phyloP scores from a whole-genome alignment of 2,329 filamentous ascomycete genomes.

The Colletotrichum sp. region DNA sequence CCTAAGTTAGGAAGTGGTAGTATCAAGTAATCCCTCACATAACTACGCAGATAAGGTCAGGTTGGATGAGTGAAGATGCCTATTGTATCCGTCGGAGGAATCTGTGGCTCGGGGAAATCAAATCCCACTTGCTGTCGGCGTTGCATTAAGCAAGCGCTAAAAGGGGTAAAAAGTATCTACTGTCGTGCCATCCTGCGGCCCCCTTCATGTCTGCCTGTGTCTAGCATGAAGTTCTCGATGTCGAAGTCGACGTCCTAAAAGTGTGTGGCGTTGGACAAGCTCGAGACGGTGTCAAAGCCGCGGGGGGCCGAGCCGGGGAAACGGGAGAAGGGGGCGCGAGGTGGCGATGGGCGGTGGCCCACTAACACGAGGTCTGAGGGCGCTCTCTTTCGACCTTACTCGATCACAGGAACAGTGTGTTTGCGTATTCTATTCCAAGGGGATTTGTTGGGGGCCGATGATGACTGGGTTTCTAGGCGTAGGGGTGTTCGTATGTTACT shows the following conservation, averaged over 20 bases:
- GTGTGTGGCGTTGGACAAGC: not conserved
- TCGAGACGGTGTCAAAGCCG: not conserved
- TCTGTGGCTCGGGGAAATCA: not conserved
- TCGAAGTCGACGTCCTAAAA: not conserved
- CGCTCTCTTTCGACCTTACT: not conserved
- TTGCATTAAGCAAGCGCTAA: not conserved
- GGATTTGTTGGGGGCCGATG: not conserved
- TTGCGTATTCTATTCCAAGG: not conserved
- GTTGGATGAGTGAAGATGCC: not conserved
- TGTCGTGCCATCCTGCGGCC: not conserved
- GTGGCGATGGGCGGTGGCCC: not conserved
- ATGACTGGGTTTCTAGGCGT: not conserved
- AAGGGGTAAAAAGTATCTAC: not conserved
- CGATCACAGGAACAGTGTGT: not conserved
- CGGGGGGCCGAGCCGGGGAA: not conserved
- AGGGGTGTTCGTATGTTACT: not conserved
- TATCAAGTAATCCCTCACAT: not conserved
- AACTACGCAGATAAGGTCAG: not conserved
- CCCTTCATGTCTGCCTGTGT: not conserved
- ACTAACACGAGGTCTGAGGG: not conserved
- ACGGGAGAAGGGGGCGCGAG: not conserved
- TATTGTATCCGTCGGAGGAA: not conserved
- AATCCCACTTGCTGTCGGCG: not conserved
- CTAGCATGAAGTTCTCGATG: not conserved
- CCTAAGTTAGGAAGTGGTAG: not conserved